These are phyloP conservation scores for Grammothele lineata DNA, from an alignment of 768 basidiomycete species.

Conservation along the genomic window DNA sequence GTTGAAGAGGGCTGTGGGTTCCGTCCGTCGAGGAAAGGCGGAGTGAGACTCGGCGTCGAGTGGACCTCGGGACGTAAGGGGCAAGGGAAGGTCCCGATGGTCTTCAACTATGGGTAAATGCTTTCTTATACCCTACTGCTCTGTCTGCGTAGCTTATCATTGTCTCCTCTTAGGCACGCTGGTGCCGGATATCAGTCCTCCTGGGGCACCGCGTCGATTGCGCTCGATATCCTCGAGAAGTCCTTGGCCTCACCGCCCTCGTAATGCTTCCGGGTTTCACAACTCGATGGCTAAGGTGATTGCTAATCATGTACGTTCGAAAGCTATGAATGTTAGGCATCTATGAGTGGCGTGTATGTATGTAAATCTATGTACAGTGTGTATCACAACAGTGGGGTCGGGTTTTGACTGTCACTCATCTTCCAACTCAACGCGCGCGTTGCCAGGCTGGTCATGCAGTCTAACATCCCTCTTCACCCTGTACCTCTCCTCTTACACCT, in stretches of 20 bases:
- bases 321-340: too few species aligned
- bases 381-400: too few species aligned
- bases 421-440: too few species aligned
- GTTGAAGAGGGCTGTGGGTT: constrained; percentile 52
- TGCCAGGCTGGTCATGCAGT: too few species aligned
- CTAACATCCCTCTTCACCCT: too few species aligned
- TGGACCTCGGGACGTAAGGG: constrained; percentile 30
- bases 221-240: constrained; percentile 42
- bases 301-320: too few species aligned
- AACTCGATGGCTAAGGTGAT: too few species aligned
- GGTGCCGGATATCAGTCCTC: constrained; percentile 63
- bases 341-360: too few species aligned
- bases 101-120: constrained; percentile 64
- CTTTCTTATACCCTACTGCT: background rate
- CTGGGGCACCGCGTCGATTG: constrained; percentile 58
- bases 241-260: constrained; percentile 24
- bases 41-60: constrained; percentile 53
- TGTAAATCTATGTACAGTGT: too few species aligned
- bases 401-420: too few species aligned
- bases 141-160: too few species aligned
- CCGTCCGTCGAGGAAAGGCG: constrained; percentile 64
- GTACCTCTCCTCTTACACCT: background rate
- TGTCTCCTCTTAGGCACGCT: constrained; percentile 51
- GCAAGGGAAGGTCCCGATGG: constrained; percentile 39
- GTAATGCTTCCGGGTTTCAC: too few species aligned